Evolutionary conservation across 2,329 filamentous ascomycete species (phyloP).

Genomic region (Fusarium dimerum): DNA sequence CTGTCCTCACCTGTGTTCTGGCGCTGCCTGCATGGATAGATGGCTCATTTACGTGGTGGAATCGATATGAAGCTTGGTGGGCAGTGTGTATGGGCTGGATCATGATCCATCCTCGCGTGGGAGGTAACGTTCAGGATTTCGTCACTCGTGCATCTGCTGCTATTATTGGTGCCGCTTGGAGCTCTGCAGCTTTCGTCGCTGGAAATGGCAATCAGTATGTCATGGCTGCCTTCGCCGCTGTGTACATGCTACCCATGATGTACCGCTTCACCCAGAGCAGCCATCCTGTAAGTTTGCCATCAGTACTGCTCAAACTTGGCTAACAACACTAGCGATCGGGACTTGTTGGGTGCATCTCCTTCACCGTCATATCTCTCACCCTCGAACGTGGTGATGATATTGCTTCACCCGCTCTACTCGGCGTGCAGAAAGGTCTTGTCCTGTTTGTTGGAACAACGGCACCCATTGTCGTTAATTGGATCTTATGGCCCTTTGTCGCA

Average conservation of each 20-base stretch:
- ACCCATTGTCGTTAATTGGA: conserved; percentile 58
- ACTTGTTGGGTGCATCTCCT: conserved; percentile 58
- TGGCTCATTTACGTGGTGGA: conserved; percentile 52
- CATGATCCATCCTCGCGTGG: conserved; percentile 51
- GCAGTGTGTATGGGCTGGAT: conserved; percentile 58
- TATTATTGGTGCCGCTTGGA: conserved; percentile 56
- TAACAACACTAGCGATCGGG: conserved; percentile 50
- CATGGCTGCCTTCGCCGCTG: conserved; percentile 53
- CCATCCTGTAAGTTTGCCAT: conserved; percentile 45
- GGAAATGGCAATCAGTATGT: conserved; percentile 55
- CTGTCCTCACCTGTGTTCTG: conserved; percentile 50
- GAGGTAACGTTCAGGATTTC: conserved; percentile 59
- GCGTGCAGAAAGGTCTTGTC: conserved; percentile 49
- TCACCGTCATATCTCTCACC: conserved; percentile 54
- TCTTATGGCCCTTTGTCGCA: conserved; percentile 63
- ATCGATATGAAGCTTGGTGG: conserved; percentile 59
- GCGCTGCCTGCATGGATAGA: conserved; percentile 56
- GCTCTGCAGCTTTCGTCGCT: conserved; percentile 51
- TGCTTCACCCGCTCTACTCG: conserved; percentile 41
- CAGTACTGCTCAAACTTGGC: neutral
- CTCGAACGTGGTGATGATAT: conserved; percentile 34
- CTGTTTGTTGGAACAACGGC: conserved; percentile 56
- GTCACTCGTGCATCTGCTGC: conserved; percentile 51
- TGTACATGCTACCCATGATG: conserved; percentile 62
- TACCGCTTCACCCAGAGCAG: conserved; percentile 56